Conservation (phyloP, 2,329 filamentous ascomycete species). For the Ciborinia camelliae region DNA sequence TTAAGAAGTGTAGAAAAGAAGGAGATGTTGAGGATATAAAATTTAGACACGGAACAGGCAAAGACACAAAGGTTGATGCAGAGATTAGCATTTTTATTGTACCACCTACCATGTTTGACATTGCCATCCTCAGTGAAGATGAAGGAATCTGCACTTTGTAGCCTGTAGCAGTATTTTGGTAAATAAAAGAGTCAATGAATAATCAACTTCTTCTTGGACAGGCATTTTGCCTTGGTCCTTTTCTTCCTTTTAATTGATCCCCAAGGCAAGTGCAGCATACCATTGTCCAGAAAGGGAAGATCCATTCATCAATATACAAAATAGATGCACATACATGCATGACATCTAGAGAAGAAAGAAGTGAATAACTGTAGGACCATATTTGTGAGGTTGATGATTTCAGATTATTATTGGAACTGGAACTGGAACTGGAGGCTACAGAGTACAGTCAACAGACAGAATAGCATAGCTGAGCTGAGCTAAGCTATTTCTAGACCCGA, state of each 20-base stretch:
- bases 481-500: neutral
- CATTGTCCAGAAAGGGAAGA: neutral
- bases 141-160: neutral
- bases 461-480: no score
- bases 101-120: slow-evolving; percentile 10
- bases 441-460: no score
- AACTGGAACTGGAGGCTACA: neutral
- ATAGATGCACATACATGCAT: no score
- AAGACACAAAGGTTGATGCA: slow-evolving; percentile 12
- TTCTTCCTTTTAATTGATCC: neutral
- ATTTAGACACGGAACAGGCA: neutral
- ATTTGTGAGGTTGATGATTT: no score
- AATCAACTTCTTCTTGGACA: neutral
- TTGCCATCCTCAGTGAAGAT: neutral
- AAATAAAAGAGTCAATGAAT: neutral
- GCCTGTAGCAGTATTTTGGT: neutral
- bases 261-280: neutral
- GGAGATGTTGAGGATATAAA: slow-evolving; percentile 3
- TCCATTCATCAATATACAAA: neutral
- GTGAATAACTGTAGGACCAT: neutral
- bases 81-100: neutral
- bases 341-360: neutral
- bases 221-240: neutral
- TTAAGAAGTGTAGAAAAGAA: slow-evolving; percentile 2
- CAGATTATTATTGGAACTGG: neutral